Base-by-base conservation (phyloP, 352 stramenopile genomes). In the Phytophthora sojae region DNA sequence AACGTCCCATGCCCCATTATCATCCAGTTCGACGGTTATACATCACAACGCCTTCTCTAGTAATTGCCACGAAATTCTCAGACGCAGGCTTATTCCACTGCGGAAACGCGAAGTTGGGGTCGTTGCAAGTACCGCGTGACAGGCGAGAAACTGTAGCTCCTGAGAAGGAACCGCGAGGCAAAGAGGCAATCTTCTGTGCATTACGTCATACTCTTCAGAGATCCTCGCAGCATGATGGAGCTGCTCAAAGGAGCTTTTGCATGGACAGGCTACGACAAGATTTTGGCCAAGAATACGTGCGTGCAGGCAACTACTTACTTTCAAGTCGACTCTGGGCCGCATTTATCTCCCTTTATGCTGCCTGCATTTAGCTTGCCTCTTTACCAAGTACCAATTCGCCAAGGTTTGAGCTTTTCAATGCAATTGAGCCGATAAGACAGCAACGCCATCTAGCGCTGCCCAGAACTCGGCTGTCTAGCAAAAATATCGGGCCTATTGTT, bases 401-500 rank as follows among this genome's bases (percentile, higher is more conserved):
- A 23, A 26, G 25, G 23, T 4, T 35, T 30, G 11, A 50, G 35
- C 19, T 45, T 12, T 11, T 12, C 8, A 58, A 23, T 17, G 7
- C 30, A 35, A 56, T 35, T 21, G 35, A 50, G 42, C 17, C 23
- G 64, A 74, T 53, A 74, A 69, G 59, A 74, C 25, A 25, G 32
- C 51, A 76, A 72, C 63, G 57, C 45, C 53, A 69, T 56, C 47
- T 30, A 19, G 47, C n/a, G 7, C 47, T 51, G 49, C 64, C 26
- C 60, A 75, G 50, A 64, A 67, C 25, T 49, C 19, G 8, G 17
- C 8, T 15, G 17, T 12, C 32, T 29, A 37, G 37, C 64, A 67
- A 77, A 73, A 77, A 73, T 73, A 77, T 29, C 39, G 29, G 30
- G 17, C 59, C 65, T 77, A 71, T 71, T 71, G 45, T 69, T 62